A percentile compares a stretch with the other conserved stretches of the same genome.
phyloP scores from a whole-genome alignment of 2,329 filamentous ascomycete genomes.

The Claviceps arundinis region DNA sequence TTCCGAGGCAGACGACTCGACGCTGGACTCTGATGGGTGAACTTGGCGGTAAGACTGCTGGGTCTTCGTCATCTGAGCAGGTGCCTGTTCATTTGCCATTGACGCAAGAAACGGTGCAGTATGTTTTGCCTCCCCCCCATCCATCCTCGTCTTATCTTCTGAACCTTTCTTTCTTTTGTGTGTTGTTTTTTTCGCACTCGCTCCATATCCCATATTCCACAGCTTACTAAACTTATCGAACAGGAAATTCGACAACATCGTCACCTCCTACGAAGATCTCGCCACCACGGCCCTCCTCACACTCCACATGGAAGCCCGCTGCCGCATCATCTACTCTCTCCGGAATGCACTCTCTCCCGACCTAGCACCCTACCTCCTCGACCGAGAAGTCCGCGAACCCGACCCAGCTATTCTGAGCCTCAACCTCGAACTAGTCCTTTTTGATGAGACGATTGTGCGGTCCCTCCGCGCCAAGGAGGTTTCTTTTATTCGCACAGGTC shows the following conservation, averaged over 20 bases:
- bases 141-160: no score
- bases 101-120: slow-evolving; percentile 71
- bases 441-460: slow-evolving; percentile 67
- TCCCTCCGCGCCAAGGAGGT: slow-evolving; percentile 62
- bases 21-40: slow-evolving; percentile 75
- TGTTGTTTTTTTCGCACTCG: background rate
- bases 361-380: slow-evolving; percentile 48
- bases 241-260: slow-evolving; percentile 74
- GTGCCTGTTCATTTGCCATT: slow-evolving; percentile 72
- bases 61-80: slow-evolving; percentile 41
- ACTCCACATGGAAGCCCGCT: slow-evolving; percentile 78
- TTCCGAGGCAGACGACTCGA: slow-evolving; percentile 47
- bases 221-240: background rate
- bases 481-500: slow-evolving; percentile 61
- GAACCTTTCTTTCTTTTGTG: background rate
- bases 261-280: slow-evolving; percentile 71
- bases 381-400: slow-evolving; percentile 63
- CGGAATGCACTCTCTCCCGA: slow-evolving; percentile 46
- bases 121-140: slow-evolving; percentile 23
- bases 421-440: slow-evolving; percentile 71
- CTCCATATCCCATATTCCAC: no score
- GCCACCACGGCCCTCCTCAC: slow-evolving; percentile 69
- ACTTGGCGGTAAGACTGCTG: slow-evolving; percentile 34
- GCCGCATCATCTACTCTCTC: slow-evolving; percentile 72
- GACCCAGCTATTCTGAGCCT: slow-evolving; percentile 71